A percentile compares a stretch with the other conserved stretches of the same genome.
Evolutionary conservation across 805 yeast genomes (phyloP).

Genomic region (Wickerhamomyces canadensis): DNA sequence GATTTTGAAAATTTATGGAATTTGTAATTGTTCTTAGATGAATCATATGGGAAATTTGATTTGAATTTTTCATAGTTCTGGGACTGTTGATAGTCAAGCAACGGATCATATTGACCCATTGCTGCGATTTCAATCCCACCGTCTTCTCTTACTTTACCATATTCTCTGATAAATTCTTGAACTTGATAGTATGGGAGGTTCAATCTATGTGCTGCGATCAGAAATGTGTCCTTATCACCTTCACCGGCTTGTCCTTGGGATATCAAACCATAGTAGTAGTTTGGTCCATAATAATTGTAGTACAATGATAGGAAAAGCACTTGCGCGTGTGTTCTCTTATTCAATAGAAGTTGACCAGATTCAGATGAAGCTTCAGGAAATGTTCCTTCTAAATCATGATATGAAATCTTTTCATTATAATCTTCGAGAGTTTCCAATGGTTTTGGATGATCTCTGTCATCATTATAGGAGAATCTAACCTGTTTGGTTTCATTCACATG

Average conservation of each 20-base stretch:
- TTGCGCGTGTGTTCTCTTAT: conserved; percentile 50
- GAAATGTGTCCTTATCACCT: conserved; percentile 76
- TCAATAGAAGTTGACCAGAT: conserved; percentile 60
- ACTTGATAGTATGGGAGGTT: conserved; percentile 49
- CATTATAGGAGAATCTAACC: conserved; percentile 25
- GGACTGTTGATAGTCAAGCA: conserved; percentile 29
- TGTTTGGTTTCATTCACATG: conserved; percentile 27
- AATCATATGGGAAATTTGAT: conserved; percentile 11
- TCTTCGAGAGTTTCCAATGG: conserved; percentile 22
- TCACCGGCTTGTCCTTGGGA: conserved; percentile 67
- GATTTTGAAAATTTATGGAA: conserved; percentile 18
- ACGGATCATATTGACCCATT: conserved; percentile 53
- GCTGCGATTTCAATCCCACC: conserved; percentile 40
- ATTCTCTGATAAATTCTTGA: conserved; percentile 45
- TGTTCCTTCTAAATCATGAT: conserved; percentile 62
- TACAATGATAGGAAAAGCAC: conserved; percentile 56
- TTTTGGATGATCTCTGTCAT: conserved; percentile 28
- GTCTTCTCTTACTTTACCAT: conserved; percentile 35
- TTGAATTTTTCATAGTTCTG: conserved; percentile 12
- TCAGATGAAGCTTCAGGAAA: conserved; percentile 67
- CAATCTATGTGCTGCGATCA: conserved; percentile 58
- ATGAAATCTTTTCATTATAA: conserved; percentile 34
- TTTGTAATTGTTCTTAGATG: conserved; percentile 15
- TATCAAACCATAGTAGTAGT: conserved; percentile 53
- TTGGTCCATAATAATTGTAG: conserved; percentile 58